Conservation (phyloP, 495 filamentous ascomycete genomes). For the Coniosporium apollinis region DNA sequence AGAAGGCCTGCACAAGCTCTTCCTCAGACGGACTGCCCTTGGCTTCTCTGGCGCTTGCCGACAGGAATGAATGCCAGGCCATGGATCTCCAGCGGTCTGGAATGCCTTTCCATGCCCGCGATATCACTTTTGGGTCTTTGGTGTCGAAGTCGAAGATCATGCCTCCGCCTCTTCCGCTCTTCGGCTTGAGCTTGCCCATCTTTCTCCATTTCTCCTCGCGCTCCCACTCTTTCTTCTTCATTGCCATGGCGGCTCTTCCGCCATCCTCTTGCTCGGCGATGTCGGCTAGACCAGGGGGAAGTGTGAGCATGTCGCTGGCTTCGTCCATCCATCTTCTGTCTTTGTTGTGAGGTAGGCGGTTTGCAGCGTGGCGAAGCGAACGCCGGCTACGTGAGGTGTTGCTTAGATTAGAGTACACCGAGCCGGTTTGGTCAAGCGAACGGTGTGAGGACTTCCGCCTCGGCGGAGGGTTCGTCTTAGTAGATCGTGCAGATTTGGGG, state of each 20-base stretch:
- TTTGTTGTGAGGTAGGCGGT: constrained; percentile 58
- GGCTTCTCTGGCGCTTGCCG: constrained; percentile 55
- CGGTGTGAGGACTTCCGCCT: constrained; percentile 7
- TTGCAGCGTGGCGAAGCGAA: constrained; percentile 46
- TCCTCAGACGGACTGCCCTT: constrained; percentile 45
- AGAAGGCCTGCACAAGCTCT: constrained; percentile 44
- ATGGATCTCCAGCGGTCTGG: constrained; percentile 88
- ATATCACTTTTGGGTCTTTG: constrained; percentile 67
- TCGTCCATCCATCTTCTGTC: constrained; percentile 64
- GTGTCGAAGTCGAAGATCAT: constrained; percentile 85
- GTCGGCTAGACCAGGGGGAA: constrained; percentile 48
- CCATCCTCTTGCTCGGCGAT: constrained; percentile 42
- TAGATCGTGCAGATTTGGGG: constrained; percentile 18
- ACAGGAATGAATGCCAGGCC: constrained; percentile 89
- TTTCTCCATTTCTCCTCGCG: constrained; percentile 91
- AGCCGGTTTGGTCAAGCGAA: constrained; percentile 10
- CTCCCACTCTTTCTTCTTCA: constrained; percentile 64
- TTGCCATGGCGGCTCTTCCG: constrained; percentile 37
- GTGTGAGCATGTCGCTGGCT: constrained; percentile 76
- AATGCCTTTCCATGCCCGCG: constrained; percentile 94
- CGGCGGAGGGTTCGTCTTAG: constrained; percentile 18
- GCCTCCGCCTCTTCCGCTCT: constrained; percentile 46
- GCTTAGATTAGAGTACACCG: constrained; percentile 13
- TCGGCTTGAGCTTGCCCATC: constrained; percentile 61
- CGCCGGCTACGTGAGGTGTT: constrained; percentile 7